Conservation (phyloP, 441 rosid genomes). For the Rhodomyrtus psidioides region DNA sequence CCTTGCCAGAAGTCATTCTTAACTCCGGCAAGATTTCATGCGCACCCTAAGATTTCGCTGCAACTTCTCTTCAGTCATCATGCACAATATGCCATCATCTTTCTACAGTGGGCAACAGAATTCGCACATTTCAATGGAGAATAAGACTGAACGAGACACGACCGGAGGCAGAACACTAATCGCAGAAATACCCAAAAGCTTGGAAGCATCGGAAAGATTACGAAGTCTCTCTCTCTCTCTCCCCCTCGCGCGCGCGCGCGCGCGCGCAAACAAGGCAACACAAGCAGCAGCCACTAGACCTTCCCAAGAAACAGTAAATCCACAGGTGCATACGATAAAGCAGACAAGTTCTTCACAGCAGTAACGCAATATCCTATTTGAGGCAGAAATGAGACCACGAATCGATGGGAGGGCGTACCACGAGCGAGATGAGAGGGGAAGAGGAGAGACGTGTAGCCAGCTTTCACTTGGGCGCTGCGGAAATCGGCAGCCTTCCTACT, state of each 20-base stretch:
- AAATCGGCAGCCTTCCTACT: conserved; percentile 50
- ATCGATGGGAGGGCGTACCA: conserved; percentile 19
- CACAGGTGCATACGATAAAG: background rate
- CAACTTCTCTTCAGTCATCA: background rate
- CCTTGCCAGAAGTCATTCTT: too few relatives aligned
- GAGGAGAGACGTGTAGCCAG: conserved; percentile 46
- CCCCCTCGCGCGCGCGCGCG: too few relatives aligned
- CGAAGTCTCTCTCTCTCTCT: background rate
- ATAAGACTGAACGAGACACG: background rate
- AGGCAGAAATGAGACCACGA: background rate
- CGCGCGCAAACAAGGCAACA: background rate
- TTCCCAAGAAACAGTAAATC: background rate
- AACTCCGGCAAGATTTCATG: too few relatives aligned
- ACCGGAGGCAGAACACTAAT: background rate
- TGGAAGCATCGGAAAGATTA: background rate
- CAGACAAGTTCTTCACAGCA: background rate
- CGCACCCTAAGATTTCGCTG: background rate
- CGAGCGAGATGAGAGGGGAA: conserved; percentile 53
- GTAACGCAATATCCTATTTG: background rate
- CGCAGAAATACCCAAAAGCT: background rate
- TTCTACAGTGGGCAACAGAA: background rate
- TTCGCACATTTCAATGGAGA: background rate
- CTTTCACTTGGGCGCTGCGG: conserved; percentile 66
- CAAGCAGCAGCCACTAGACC: background rate
- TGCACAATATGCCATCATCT: background rate